Percentiles rank a stretch among this genome's conserved stretches.
These are phyloP conservation scores for Cutaneotrichosporon sp. DNA, from an alignment of 1,284 basidiomycete species.

Conservation along the genomic window DNA sequence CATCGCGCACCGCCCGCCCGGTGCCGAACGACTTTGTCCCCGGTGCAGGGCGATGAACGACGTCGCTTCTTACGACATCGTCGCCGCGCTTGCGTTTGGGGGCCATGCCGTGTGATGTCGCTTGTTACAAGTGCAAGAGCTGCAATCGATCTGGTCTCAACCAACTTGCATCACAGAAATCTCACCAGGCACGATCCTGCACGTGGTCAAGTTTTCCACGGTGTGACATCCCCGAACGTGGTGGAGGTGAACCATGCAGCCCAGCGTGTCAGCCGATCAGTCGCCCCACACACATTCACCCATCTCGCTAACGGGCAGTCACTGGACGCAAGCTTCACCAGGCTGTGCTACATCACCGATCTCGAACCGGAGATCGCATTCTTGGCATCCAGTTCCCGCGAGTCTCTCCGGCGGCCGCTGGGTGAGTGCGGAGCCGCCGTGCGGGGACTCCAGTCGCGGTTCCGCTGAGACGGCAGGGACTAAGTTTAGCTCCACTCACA, in stretches of 20 bases:
- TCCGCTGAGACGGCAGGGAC: too few species aligned
- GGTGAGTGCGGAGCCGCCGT: too few species aligned
- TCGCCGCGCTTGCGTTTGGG: conserved; percentile 43
- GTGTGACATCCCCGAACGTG: neutral
- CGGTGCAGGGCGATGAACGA: conserved; percentile 31
- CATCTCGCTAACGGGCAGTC: too few species aligned
- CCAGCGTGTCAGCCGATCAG: too few species aligned
- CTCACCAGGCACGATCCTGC: neutral
- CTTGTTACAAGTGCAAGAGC: neutral
- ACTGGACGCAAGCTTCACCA: too few species aligned
- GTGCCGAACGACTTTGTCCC: conserved; percentile 44
- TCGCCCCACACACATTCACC: too few species aligned
- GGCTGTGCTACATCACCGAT: too few species aligned
- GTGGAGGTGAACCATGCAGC: neutral
- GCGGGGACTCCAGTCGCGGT: too few species aligned
- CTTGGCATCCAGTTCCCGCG: too few species aligned
- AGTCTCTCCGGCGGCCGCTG: too few species aligned
- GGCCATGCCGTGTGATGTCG: conserved; percentile 23
- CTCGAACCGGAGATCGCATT: too few species aligned
- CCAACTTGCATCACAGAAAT: conserved; percentile 4
- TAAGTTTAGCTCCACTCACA: too few species aligned
- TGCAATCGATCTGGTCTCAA: neutral
- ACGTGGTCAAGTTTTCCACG: neutral
- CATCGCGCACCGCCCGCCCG: conserved; percentile 47
- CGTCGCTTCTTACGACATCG: conserved; percentile 21